These are phyloP conservation scores for Solanum piurae DNA, from an alignment of 257 asterid genomes.

Conservation along the genomic window DNA sequence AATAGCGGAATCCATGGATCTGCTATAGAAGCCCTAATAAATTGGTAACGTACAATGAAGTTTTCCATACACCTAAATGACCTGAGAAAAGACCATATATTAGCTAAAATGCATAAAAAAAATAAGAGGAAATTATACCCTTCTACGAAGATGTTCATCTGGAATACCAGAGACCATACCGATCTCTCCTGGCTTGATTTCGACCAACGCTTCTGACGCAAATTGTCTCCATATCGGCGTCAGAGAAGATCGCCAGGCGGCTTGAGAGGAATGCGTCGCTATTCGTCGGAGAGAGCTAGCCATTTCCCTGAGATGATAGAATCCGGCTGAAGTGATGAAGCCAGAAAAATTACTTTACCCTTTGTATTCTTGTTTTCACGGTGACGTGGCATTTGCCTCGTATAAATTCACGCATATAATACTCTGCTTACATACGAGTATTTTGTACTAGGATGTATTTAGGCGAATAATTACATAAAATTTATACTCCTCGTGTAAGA, in stretches of 20 bases:
- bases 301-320: constrained; percentile 30
- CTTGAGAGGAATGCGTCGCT: constrained; percentile 27
- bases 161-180: constrained; percentile 89
- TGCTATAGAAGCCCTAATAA: background rate
- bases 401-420: background rate
- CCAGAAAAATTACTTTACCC: background rate
- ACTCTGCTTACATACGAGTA: background rate
- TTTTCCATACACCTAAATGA: background rate
- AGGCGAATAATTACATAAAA: background rate
- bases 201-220: constrained; percentile 54
- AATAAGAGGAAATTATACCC: constrained; percentile 19
- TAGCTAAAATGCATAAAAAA: background rate
- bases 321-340: background rate
- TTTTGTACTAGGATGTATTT: background rate
- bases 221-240: constrained; percentile 39
- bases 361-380: background rate
- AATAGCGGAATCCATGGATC: background rate
- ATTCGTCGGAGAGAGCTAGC: constrained; percentile 59
- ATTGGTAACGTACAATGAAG: background rate
- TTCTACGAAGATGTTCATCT: constrained; percentile 72
- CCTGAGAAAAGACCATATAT: background rate
- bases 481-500: background rate
- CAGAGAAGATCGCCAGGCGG: constrained; percentile 24
- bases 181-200: constrained; percentile 73
- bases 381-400: background rate